A percentile compares a stretch with the other conserved stretches of the same genome.
These are phyloP conservation scores for Phaeophleospora eucalypticola DNA, from an alignment of 2,329 filamentous ascomycete species.

Conservation along the genomic window DNA sequence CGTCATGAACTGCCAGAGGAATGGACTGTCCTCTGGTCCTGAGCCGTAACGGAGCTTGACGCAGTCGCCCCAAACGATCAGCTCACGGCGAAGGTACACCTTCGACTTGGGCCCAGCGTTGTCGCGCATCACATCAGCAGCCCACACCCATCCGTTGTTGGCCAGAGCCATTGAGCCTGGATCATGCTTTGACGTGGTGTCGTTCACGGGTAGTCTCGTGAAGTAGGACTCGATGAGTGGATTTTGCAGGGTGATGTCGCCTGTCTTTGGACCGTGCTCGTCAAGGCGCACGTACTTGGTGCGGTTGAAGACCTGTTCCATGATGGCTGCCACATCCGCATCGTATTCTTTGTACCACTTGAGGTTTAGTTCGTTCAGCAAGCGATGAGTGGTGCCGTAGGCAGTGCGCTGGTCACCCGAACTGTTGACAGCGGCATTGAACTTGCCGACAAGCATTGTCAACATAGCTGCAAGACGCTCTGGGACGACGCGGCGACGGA, in stretches of 20 bases:
- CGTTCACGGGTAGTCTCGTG: constrained; percentile 77
- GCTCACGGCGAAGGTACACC: constrained; percentile 91
- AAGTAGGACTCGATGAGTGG: constrained; percentile 94
- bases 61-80: constrained; percentile 98
- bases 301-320: constrained; percentile 88
- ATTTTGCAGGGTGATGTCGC: constrained; percentile 69
- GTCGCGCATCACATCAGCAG: constrained; percentile 87
- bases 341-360: constrained; percentile 92
- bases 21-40: constrained; percentile 79
- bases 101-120: constrained; percentile 85
- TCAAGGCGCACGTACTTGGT: constrained; percentile 95
- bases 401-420: constrained; percentile 51
- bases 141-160: constrained; percentile 99
- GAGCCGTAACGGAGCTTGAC: constrained; percentile 91
- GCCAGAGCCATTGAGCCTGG: constrained; percentile 74
- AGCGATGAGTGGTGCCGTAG: constrained; percentile 51
- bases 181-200: constrained; percentile 70
- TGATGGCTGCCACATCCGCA: constrained; percentile 71
- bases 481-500: constrained; percentile 67
- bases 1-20: constrained; percentile 93
- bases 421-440: constrained; percentile 49
- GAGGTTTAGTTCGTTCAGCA: constrained; percentile 81
- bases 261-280: constrained; percentile 80
- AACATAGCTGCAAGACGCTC: constrained; percentile 64
- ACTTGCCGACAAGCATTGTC: constrained; percentile 64